Evolutionary conservation across 1,284 basidiomycete genomes (phyloP).

Genomic region (Ustilago tritici): DNA sequence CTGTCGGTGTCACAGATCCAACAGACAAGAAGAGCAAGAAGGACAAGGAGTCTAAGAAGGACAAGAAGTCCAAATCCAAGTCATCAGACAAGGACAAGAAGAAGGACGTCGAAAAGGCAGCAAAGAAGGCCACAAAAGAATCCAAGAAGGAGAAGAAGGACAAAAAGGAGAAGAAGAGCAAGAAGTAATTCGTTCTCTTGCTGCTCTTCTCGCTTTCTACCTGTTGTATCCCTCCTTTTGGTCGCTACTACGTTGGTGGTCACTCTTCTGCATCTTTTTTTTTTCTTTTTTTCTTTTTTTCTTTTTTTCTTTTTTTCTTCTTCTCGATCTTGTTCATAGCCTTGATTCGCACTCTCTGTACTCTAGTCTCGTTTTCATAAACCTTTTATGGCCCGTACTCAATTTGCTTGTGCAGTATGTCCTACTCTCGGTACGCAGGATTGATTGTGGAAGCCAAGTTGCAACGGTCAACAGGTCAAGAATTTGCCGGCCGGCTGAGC

Average conservation of each 20-base stretch:
- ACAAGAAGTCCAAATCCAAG: constrained; percentile 74
- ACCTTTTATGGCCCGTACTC: not conserved
- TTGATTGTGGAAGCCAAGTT: not conserved
- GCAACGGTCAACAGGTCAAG: not conserved
- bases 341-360: constrained; percentile 26
- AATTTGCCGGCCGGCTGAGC: constrained; percentile 23
- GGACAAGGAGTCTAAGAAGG: constrained; percentile 76
- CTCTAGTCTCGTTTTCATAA: constrained; percentile 28
- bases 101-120: constrained; percentile 60
- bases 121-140: constrained; percentile 63
- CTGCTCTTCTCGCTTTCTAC: not conserved
- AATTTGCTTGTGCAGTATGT: too few species aligned
- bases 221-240: not conserved
- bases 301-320: not conserved
- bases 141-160: constrained; percentile 59
- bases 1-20: constrained; percentile 59
- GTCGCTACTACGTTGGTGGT: not conserved
- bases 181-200: constrained; percentile 12
- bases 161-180: constrained; percentile 53
- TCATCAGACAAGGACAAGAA: constrained; percentile 50
- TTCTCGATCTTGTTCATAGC: constrained; percentile 22
- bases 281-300: not conserved
- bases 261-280: not conserved
- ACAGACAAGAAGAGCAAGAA: constrained; percentile 74
- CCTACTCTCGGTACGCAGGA: too few species aligned